Base-by-base conservation (phyloP, 1,284 basidiomycete genomes). In the Fomitopsis pinicola region DNA sequence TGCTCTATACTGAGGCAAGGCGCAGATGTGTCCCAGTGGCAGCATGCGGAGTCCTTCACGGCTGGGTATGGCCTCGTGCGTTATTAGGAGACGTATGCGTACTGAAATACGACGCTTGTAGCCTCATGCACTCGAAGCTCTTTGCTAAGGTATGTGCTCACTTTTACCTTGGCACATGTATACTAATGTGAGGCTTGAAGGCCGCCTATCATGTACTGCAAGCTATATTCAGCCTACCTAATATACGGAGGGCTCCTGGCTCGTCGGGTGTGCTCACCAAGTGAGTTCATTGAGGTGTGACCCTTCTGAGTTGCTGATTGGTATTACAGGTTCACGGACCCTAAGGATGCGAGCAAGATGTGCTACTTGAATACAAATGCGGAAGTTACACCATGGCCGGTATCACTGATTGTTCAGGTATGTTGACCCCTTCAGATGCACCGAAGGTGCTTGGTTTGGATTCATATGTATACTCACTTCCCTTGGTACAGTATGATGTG, bases 181-280 rank as follows among this genome's bases (percentile, higher is more conserved):
- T 28, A 28, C 26, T 48, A 62, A 46, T 26, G 44, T 12, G n/a
- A 19, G 30, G 3, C 59, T 22, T 40, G n/a, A 59, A 76, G 74
- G 74, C 72, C 8, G 71, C 79, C 26, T 78, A 81, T 6, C 66
- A 71, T 28, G 76, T 85, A 15, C 71, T 87, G 17, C 76, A 77
- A 5, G 73, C 75, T 15, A 78, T 88, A 36, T 81, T 89, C 63
- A 72, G 71, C 26, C 72, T 86, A 52, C 77, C 77, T 59, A 74
- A 79, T 46, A 45, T 88, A 30, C 71, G 74, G 59, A 74, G 81
- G 26, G 81, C 75, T 3, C 74, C 80, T 28, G 80, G 80, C 2
- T 62, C 65, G 5, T 78, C 81, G 15, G 86, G 86, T 40, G 61
- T 65, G 15, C 75, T 87, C 57, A 76, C 75, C 17, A 71, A 71